A percentile compares a stretch with the other conserved stretches of the same genome.
These are phyloP conservation scores for Ophiostoma angusticollis DNA, from an alignment of 2,329 filamentous ascomycete genomes.

Conservation along the genomic window DNA sequence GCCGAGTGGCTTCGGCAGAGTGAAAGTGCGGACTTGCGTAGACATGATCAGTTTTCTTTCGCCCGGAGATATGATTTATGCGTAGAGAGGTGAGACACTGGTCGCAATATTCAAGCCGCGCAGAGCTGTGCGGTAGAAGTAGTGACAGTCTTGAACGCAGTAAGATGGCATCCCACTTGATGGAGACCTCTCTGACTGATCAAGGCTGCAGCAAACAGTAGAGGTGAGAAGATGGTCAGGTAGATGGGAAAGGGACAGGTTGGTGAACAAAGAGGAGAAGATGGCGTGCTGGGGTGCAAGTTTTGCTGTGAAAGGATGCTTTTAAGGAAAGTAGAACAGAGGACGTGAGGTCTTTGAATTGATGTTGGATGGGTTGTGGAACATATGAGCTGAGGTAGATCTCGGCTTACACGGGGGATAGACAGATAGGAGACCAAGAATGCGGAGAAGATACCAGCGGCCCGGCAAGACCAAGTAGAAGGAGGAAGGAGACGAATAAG, in stretches of 20 bases:
- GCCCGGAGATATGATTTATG: conserved; percentile 33
- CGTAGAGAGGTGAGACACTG: conserved; percentile 62
- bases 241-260: not conserved
- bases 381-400: too few species aligned
- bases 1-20: conserved; percentile 57
- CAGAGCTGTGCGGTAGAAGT: conserved; percentile 83
- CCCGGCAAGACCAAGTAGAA: too few species aligned
- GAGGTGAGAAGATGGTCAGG: not conserved
- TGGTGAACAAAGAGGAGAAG: too few species aligned
- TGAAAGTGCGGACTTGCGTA: conserved; percentile 56
- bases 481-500: not conserved
- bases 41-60: not conserved
- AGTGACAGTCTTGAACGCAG: conserved; percentile 77
- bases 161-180: conserved; percentile 62
- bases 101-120: conserved; percentile 76
- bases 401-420: too few species aligned
- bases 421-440: too few species aligned
- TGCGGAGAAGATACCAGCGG: too few species aligned
- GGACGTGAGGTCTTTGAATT: too few species aligned
- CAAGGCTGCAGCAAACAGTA: not conserved
- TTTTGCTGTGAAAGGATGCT: too few species aligned
- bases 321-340: too few species aligned
- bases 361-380: too few species aligned
- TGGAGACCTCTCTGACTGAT: conserved; percentile 3
- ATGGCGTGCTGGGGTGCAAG: too few species aligned